Conservation (phyloP, 202 grass and related monocot species). For the Tripidium arundinaceum region DNA sequence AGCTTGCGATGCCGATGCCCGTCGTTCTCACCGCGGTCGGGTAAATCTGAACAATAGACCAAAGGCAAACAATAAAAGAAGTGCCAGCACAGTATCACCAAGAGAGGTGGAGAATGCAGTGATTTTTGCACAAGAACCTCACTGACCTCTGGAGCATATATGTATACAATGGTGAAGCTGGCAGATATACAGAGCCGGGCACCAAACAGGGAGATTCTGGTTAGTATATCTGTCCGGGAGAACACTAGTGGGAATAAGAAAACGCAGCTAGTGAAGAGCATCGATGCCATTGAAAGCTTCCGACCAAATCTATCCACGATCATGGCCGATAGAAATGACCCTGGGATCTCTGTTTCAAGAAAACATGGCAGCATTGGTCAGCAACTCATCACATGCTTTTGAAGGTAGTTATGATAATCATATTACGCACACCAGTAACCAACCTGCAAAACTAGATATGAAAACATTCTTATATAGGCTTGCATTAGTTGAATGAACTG, state of each 20-base stretch:
- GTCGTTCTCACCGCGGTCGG: constrained; percentile 79
- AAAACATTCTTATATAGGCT: constrained; percentile 90
- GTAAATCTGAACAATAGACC: constrained; percentile 59
- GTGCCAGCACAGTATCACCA: neutral
- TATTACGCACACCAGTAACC: neutral
- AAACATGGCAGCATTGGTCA: constrained; percentile 9
- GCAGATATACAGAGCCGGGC: constrained; percentile 85
- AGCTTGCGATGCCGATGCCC: constrained; percentile 79
- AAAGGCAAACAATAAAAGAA: neutral
- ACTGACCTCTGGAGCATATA: constrained; percentile 95
- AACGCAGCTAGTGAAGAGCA: constrained; percentile 80
- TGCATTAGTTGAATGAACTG: constrained; percentile 52
- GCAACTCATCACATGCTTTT: constrained; percentile 1
- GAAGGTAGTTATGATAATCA: neutral
- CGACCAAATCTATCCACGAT: constrained; percentile 84
- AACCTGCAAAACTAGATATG: constrained; percentile 95
- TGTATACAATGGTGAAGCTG: constrained; percentile 87
- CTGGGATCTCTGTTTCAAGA: constrained; percentile 75
- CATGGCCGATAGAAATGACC: constrained; percentile 66
- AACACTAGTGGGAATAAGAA: constrained; percentile 79
- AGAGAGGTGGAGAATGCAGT: neutral
- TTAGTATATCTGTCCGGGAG: constrained; percentile 57
- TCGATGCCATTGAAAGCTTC: constrained; percentile 88
- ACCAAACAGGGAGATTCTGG: constrained; percentile 67
- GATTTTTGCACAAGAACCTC: neutral